Evolutionary conservation across 1,284 basidiomycete genomes (phyloP), one percentile per base, ranked within the genome.

Genomic region (Apiotrichum porosum): DNA sequence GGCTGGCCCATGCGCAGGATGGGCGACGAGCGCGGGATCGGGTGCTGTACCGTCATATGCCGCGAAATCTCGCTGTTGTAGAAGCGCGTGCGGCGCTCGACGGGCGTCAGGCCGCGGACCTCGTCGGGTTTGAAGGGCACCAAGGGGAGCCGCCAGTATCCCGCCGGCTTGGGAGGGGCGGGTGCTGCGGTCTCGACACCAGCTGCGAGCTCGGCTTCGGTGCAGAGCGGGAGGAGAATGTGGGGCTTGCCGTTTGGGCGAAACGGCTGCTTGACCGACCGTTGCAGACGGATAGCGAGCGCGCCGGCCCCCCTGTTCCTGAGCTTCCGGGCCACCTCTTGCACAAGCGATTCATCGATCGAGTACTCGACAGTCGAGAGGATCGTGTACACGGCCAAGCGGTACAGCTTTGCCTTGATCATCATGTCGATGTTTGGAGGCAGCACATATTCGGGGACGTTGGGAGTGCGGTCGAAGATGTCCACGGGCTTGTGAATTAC

Each of bases 381-480:
- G 14, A 66, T 37, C 36, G 62, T 62, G 38, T 65, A 66, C 9
- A 63, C 63, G 8, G 63, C 50, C 23, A 67, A 46, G 15, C 66
- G 61, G 44, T 57, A 67, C 13, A 68, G 57, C 15, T 62, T 58
- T 9, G 57, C 52, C 17, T 47, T 31, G 24, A 71, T 61, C 6
- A 71, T 60, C 22, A 55, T 52, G 31, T 49, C 36, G 18, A 70
- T 43, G 14, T 52, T 36, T 0, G 56, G 58, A 1, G 68, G 68
- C 6, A 61, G n/a, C n/a, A n/a, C n/a, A n/a, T n/a, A n/a, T n/a
- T n/a, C n/a, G n/a, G n/a, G n/a, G n/a, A n/a, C n/a, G n/a, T n/a
- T n/a, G n/a, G n/a, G n/a, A n/a, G n/a, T n/a, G n/a, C n/a, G n/a
- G n/a, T n/a, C n/a, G n/a, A n/a, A n/a, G n/a, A n/a, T n/a, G n/a